Conservation (phyloP, 129 eudicot genomes). For the Helianthus annuus region DNA sequence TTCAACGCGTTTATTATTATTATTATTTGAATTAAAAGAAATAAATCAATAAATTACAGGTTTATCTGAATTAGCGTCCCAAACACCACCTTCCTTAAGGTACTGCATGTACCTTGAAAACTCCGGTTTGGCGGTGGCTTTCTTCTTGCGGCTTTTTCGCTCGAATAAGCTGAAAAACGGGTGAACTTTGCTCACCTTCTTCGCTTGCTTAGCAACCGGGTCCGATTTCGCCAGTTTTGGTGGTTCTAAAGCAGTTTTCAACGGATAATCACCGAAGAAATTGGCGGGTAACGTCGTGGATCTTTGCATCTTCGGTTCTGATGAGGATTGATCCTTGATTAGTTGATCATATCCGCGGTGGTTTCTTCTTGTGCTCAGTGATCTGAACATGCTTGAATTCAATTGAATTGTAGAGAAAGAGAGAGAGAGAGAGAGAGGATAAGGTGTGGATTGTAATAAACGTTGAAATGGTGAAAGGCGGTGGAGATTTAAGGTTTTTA, state of each 20-base stretch:
- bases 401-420: neutral
- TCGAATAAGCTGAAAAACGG: constrained; percentile 58
- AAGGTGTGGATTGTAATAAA: neutral
- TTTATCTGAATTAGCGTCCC: constrained; percentile 35
- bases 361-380: neutral
- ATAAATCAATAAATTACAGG: constrained; percentile 41
- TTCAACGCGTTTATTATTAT: neutral
- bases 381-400: neutral
- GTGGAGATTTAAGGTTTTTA: neutral
- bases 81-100: constrained; percentile 63
- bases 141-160: constrained; percentile 39
- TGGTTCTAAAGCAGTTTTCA: constrained; percentile 1
- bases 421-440: neutral
- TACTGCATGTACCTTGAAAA: constrained; percentile 67
- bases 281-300: constrained; percentile 23
- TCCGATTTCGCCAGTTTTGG: constrained; percentile 10
- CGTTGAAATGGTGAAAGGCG: neutral
- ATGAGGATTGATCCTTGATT: too few relatives aligned
- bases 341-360: constrained; percentile 8
- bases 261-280: constrained; percentile 14
- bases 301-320: neutral
- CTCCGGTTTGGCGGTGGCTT: constrained; percentile 70
- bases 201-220: constrained; percentile 25
- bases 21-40: neutral
- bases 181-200: constrained; percentile 58